Evolutionary conservation across 129 eudicot genomes (phyloP).

Genomic region (Apium graveolens): DNA sequence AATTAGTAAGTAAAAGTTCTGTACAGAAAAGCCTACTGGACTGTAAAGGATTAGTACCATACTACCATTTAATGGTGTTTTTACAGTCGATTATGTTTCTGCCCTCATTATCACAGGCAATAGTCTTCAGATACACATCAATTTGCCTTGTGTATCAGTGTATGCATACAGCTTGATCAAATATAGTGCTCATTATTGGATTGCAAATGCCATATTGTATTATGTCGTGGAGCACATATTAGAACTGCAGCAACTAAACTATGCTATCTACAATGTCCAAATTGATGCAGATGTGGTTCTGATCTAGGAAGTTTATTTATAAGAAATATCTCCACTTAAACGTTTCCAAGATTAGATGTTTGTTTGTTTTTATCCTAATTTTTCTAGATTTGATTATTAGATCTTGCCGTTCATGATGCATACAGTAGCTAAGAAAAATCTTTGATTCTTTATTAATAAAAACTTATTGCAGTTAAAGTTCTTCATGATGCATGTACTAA

Average conservation of each 20-base stretch:
- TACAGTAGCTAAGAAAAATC: background rate
- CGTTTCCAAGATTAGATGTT: background rate
- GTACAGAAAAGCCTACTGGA: background rate
- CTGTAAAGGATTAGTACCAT: background rate
- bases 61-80: background rate
- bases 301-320: background rate
- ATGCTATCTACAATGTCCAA: background rate
- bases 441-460: background rate
- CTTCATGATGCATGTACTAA: background rate
- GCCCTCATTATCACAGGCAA: too few species aligned
- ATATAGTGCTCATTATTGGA: background rate
- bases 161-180: background rate
- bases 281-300: background rate
- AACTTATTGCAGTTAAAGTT: background rate
- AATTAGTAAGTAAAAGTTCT: too few species aligned
- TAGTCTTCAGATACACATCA: too few species aligned
- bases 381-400: background rate
- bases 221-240: background rate
- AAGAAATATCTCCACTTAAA: background rate
- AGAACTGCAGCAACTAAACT: background rate
- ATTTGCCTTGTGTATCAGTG: background rate
- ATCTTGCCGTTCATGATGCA: background rate
- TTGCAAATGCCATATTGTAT: background rate
- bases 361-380: background rate
- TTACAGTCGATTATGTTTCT: background rate